phyloP scores from a whole-genome alignment of 192 early-diverging fungal genomes.

The Umbelopsis sp. region DNA sequence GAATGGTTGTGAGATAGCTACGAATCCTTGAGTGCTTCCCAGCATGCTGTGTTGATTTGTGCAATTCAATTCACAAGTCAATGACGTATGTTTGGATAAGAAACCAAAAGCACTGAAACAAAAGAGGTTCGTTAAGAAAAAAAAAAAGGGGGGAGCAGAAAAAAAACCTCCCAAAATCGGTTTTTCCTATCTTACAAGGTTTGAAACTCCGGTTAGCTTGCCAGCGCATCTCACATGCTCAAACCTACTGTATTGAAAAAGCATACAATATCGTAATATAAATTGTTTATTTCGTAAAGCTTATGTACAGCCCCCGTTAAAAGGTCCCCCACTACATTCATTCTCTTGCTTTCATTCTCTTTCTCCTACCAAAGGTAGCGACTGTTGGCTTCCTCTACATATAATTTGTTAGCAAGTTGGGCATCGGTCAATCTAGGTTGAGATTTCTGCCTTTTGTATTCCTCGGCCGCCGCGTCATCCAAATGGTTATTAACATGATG shows the following conservation, averaged over 20 bases:
- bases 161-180: neutral
- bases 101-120: neutral
- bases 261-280: neutral
- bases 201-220: neutral
- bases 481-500: constrained; percentile 37
- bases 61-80: no score
- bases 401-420: neutral
- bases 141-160: neutral
- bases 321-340: no score
- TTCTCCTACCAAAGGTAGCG: neutral
- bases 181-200: neutral
- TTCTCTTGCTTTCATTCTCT: neutral
- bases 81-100: no score
- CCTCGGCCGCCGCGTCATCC: constrained; percentile 1
- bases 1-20: constrained; percentile 3
- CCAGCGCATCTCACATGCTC: neutral
- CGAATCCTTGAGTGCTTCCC: constrained; percentile 5
- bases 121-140: neutral
- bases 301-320: neutral
- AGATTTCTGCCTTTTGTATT: neutral
- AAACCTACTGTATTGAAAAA: neutral
- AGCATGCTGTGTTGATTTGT: neutral
- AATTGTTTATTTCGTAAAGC: neutral
- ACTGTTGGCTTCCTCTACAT: constrained; percentile 11
- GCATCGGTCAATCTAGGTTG: neutral